phyloP scores from a whole-genome alignment of 177 flowering plant genomes.

The Vitis hybrid region DNA sequence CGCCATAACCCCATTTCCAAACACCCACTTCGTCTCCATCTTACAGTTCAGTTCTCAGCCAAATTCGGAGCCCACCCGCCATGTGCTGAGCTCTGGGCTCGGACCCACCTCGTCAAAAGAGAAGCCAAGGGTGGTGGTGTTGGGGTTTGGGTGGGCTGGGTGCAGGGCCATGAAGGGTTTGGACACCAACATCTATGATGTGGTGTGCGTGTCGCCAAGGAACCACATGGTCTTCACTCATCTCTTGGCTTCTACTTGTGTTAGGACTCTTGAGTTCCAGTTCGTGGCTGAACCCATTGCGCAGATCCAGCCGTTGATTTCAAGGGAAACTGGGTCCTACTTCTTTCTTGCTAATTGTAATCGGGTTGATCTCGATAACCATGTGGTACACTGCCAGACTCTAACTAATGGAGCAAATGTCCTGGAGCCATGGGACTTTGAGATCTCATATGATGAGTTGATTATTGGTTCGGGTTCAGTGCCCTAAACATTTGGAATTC shows the following conservation, averaged over 20 bases:
- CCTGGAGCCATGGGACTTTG: slow-evolving; percentile 69
- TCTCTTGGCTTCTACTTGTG: slow-evolving; percentile 93
- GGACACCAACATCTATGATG: slow-evolving; percentile 72
- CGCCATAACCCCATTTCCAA: slow-evolving; percentile 1
- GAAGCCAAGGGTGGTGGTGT: slow-evolving; percentile 91
- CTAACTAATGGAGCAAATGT: slow-evolving; percentile 54
- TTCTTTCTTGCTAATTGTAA: slow-evolving; percentile 81
- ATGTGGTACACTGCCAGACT: slow-evolving; percentile 75
- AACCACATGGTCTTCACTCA: slow-evolving; percentile 99
- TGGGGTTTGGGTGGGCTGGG: slow-evolving; percentile 97
- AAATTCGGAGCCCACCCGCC: not conserved
- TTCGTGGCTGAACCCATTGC: slow-evolving; percentile 96
- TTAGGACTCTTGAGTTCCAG: slow-evolving; percentile 94
- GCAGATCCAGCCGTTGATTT: slow-evolving; percentile 89
- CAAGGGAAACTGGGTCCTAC: slow-evolving; percentile 73
- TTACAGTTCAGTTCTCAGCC: slow-evolving; percentile 20
- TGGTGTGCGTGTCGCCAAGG: slow-evolving; percentile 90
- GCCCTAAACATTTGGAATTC: slow-evolving; percentile 78
- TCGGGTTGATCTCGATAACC: slow-evolving; percentile 60
- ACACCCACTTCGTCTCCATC: slow-evolving; percentile 17
- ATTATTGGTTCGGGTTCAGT: slow-evolving; percentile 82
- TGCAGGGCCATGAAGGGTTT: slow-evolving; percentile 85
- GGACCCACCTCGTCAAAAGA: slow-evolving; percentile 63
- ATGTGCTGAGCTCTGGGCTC: slow-evolving; percentile 38
- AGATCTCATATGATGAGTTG: slow-evolving; percentile 72